Evolutionary conservation across 495 filamentous ascomycete species (phyloP).

Genomic region (Diplogelasinospora grovesii): DNA sequence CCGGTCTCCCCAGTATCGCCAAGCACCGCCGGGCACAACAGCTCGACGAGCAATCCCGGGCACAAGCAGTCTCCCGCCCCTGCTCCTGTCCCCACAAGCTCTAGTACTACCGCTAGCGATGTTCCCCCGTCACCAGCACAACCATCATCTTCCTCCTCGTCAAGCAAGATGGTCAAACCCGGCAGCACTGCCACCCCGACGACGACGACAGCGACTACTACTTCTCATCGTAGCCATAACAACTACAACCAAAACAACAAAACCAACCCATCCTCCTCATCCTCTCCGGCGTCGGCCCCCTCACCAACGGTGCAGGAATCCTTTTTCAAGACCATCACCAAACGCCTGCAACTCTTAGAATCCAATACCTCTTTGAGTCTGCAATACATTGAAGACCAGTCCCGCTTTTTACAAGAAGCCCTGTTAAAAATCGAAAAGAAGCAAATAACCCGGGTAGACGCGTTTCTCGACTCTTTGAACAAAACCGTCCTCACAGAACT

Average conservation of each 20-base stretch:
- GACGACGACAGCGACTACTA: constrained; percentile 7
- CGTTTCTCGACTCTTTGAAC: constrained; percentile 79
- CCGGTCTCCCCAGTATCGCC: no score
- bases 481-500: constrained; percentile 80
- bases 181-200: constrained; percentile 9
- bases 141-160: neutral
- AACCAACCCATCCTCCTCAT: constrained; percentile 31
- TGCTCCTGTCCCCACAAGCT: no score
- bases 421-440: constrained; percentile 86
- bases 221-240: no score
- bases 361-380: constrained; percentile 87
- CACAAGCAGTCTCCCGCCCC: constrained; percentile 1
- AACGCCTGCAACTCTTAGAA: constrained; percentile 84
- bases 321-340: constrained; percentile 94
- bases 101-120: constrained; percentile 5
- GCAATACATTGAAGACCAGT: constrained; percentile 96
- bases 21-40: no score
- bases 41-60: neutral
- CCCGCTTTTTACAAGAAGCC: constrained; percentile 81
- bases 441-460: constrained; percentile 74
- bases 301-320: constrained; percentile 88
- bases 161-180: constrained; percentile 2
- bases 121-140: no score
- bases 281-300: constrained; percentile 49
- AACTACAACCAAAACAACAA: constrained; percentile 39